Evolutionary conservation across 2,329 filamentous ascomycete genomes (phyloP).

Genomic region (Immersiporthe knoxdaviesiana): DNA sequence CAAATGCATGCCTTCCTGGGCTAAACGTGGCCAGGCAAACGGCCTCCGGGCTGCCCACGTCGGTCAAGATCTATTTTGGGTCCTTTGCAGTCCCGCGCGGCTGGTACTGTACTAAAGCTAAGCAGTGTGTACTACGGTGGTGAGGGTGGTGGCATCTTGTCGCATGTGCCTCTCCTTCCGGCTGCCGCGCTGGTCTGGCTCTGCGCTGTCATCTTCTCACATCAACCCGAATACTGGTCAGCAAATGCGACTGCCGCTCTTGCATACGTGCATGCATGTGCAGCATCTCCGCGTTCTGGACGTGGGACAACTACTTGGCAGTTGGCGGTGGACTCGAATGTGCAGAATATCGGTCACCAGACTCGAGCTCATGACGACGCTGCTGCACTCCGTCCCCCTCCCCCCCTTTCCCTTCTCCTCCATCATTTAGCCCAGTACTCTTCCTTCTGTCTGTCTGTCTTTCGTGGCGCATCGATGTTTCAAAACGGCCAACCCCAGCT

Average conservation of each 20-base stretch:
- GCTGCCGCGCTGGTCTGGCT: constrained; percentile 18
- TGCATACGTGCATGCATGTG: neutral
- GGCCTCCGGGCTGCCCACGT: constrained; percentile 15
- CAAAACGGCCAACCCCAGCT: neutral
- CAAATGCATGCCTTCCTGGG: constrained; percentile 14
- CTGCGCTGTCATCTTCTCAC: constrained; percentile 11
- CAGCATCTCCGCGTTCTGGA: constrained; percentile 8
- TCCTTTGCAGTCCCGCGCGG: constrained; percentile 15
- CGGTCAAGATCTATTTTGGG: constrained; percentile 24
- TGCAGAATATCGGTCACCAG: constrained; percentile 8
- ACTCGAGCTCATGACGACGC: neutral
- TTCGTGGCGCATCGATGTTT: neutral
- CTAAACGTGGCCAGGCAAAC: constrained; percentile 19
- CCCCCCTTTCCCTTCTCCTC: too few relatives aligned
- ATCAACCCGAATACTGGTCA: neutral
- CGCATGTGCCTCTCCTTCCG: constrained; percentile 8
- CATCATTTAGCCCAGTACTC: neutral
- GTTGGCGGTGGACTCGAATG: neutral
- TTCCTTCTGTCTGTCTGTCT: neutral
- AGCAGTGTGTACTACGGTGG: neutral
- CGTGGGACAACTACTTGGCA: too few relatives aligned
- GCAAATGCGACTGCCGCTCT: neutral
- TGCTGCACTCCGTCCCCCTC: neutral
- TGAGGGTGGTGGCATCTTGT: constrained; percentile 2
- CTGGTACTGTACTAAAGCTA: constrained; percentile 11